These are phyloP conservation scores for Plectosphaerella sp. DNA, from an alignment of 2,329 filamentous ascomycete species.

Conservation along the genomic window DNA sequence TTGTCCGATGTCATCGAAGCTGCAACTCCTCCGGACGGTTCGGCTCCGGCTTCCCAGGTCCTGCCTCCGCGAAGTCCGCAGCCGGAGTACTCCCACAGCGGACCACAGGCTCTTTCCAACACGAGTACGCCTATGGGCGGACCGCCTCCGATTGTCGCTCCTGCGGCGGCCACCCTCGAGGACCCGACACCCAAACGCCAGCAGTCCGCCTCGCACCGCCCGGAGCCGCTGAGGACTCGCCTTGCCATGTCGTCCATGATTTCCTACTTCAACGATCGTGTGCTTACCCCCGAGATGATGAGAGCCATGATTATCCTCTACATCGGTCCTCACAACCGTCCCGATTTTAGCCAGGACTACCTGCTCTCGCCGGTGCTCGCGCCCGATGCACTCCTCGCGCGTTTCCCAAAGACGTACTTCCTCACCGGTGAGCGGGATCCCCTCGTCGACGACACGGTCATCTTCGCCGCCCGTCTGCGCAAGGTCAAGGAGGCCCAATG, in stretches of 20 bases:
- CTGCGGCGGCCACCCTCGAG: constrained; percentile 15
- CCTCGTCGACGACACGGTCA: constrained; percentile 92
- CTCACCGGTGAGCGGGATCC: constrained; percentile 93
- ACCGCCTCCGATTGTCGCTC: not conserved
- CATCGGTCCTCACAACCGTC: constrained; percentile 87
- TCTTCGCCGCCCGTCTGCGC: constrained; percentile 86
- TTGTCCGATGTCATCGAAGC: not conserved
- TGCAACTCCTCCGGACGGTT: not conserved
- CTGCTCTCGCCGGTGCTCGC: constrained; percentile 86
- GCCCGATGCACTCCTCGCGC: constrained; percentile 74
- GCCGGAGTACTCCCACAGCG: constrained; percentile 47
- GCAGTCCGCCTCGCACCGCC: constrained; percentile 41
- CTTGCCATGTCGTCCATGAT: constrained; percentile 96
- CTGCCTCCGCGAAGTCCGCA: constrained; percentile 27
- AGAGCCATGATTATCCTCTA: constrained; percentile 98
- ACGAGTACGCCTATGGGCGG: constrained; percentile 8
- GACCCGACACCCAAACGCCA: constrained; percentile 42
- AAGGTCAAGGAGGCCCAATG: constrained; percentile 63
- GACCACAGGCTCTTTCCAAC: constrained; percentile 26
- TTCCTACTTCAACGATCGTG: constrained; percentile 94
- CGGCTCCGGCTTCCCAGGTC: no score
- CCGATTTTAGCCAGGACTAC: constrained; percentile 89
- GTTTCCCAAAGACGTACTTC: constrained; percentile 94
- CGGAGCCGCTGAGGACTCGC: constrained; percentile 68
- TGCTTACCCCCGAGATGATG: constrained; percentile 97